A percentile compares a stretch with the other conserved stretches of the same genome.
These are phyloP conservation scores for Flaveria bidentis DNA, from an alignment of 129 eudicot species.

Conservation along the genomic window DNA sequence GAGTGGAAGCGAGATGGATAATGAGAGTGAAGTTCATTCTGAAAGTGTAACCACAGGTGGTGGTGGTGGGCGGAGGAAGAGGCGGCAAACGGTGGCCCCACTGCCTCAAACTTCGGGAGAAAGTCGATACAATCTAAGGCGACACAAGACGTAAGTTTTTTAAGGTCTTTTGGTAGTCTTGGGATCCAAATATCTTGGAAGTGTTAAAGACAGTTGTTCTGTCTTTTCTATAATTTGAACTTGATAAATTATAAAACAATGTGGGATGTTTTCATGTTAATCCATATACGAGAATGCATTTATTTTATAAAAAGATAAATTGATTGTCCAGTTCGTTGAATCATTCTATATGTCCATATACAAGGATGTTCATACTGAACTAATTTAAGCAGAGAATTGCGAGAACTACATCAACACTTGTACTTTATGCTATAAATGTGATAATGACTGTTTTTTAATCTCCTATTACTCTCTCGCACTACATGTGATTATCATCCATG, in stretches of 20 bases:
- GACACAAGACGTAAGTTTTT: conserved; percentile 69
- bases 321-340: background rate
- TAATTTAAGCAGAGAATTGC: background rate
- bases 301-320: background rate
- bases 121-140: conserved; percentile 82
- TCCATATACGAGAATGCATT: background rate
- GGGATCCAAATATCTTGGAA: background rate
- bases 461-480: background rate
- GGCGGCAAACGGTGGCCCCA: conserved; percentile 61
- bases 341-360: background rate
- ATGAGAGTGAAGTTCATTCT: conserved; percentile 63
- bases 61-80: conserved; percentile 60
- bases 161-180: background rate
- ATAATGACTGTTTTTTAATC: background rate
- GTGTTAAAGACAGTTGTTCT: background rate
- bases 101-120: conserved; percentile 56
- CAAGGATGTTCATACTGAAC: background rate
- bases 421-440: background rate
- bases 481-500: background rate
- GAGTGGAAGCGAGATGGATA: conserved; percentile 59
- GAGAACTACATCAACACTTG: background rate
- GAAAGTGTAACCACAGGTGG: conserved; percentile 62
- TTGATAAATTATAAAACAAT: background rate
- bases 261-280: background rate
- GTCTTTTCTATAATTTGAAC: background rate